Evolutionary conservation across 345 rosid species (phyloP).

Genomic region (Murraya koenigii): DNA sequence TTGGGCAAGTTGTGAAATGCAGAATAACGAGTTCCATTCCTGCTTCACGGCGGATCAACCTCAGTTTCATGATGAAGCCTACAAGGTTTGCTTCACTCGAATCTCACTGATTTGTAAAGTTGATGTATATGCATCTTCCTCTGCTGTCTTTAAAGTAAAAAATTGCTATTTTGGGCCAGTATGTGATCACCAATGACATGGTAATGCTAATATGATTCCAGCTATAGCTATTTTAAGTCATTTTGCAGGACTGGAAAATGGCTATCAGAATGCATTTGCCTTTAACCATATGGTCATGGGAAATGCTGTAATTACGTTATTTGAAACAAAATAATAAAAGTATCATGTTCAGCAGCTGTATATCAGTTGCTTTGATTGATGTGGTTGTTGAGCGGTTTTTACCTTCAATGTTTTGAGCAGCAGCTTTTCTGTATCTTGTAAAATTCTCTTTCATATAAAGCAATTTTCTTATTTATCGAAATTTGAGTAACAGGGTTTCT

Average conservation of each 20-base stretch:
- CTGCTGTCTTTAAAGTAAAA: background rate
- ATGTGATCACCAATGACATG: background rate
- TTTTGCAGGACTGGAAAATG: background rate
- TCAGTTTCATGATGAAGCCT: conserved; percentile 77
- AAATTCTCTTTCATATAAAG: background rate
- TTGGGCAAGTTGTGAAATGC: conserved; percentile 97
- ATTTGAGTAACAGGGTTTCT: conserved; percentile 49
- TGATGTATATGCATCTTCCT: conserved; percentile 1
- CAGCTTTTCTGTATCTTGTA: background rate
- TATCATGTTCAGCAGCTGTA: background rate
- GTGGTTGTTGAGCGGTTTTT: background rate
- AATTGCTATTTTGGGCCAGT: background rate
- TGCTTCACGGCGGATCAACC: conserved; percentile 70
- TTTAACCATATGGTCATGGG: background rate
- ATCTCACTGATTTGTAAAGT: background rate
- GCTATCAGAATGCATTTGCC: background rate
- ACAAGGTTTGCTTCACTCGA: conserved; percentile 50
- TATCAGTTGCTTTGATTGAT: background rate
- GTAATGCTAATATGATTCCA: background rate
- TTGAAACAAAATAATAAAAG: background rate
- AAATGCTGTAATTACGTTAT: background rate
- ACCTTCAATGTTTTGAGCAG: background rate
- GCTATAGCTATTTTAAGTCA: background rate
- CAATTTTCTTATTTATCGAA: conserved; percentile 2
- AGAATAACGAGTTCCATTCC: conserved; percentile 65